phyloP scores from a whole-genome alignment of 805 yeast species.

The Ogataea glucozyma region DNA sequence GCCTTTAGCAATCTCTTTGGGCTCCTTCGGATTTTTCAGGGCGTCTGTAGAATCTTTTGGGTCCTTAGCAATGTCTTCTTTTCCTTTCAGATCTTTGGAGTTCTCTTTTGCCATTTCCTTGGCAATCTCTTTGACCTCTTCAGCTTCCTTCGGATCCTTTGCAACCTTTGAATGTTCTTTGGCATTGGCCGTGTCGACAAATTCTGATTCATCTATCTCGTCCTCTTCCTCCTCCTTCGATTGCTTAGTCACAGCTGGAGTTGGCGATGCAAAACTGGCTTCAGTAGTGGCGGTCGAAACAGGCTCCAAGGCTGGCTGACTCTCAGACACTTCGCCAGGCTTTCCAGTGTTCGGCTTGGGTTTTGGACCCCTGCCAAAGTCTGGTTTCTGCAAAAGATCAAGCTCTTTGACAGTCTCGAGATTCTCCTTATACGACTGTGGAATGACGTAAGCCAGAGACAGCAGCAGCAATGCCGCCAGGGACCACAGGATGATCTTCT shows the following conservation, averaged over 20 bases:
- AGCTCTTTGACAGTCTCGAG: slow-evolving; percentile 8
- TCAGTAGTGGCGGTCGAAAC: not conserved
- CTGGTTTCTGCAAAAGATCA: slow-evolving; percentile 7
- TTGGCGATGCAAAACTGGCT: not conserved
- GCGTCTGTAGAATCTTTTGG: not conserved
- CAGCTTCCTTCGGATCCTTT: too few species aligned
- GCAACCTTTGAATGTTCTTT: too few species aligned
- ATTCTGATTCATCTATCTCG: too few species aligned
- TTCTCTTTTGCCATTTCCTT: too few species aligned
- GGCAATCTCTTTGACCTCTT: too few species aligned
- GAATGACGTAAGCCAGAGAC: slow-evolving; percentile 9
- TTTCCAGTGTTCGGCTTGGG: not conserved
- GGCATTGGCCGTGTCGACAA: too few species aligned
- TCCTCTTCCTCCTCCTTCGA: not conserved
- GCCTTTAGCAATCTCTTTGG: too few species aligned
- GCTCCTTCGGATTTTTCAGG: not conserved
- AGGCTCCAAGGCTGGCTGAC: not conserved
- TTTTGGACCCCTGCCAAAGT: slow-evolving; percentile 6
- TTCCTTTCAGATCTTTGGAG: too few species aligned
- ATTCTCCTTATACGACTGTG: slow-evolving; percentile 10
- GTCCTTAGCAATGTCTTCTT: not conserved
- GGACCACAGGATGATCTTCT: slow-evolving; percentile 1
- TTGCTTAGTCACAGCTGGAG: not conserved
- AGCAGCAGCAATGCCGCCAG: slow-evolving; percentile 11
- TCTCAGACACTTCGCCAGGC: not conserved